Percentiles rank a stretch among this genome's conserved stretches.
Conservation (phyloP, 2,329 filamentous ascomycete species). For the Scedosporium minutisporum region DNA sequence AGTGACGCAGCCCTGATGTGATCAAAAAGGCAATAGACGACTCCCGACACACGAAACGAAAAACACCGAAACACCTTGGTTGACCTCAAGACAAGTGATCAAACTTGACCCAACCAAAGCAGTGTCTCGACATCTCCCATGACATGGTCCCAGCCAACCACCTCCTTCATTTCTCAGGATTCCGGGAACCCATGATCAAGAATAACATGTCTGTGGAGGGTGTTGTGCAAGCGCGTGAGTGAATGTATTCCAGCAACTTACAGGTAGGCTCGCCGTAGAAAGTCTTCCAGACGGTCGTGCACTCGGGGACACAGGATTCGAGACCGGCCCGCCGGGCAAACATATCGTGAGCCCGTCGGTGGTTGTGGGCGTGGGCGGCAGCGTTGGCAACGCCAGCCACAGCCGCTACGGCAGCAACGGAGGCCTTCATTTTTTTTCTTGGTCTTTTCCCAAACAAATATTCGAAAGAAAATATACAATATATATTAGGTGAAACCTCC, state of each 20-base stretch:
- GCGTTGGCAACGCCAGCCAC: slow-evolving; percentile 47
- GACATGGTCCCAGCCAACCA: too few species aligned
- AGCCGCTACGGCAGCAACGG: slow-evolving; percentile 56
- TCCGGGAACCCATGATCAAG: too few species aligned
- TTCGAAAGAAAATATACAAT: slow-evolving; percentile 5
- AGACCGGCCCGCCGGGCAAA: slow-evolving; percentile 37
- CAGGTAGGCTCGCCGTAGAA: slow-evolving; percentile 57
- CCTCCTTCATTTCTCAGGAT: too few species aligned
- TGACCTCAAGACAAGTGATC: too few species aligned
- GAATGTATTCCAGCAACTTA: slow-evolving; percentile 28
- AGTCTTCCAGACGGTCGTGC: slow-evolving; percentile 66
- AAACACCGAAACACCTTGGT: too few species aligned
- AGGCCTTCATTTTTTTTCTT: slow-evolving; percentile 60
- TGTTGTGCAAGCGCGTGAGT: too few species aligned
- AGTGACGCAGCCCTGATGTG: not conserved
- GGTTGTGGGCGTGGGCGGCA: slow-evolving; percentile 30
- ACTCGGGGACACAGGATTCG: slow-evolving; percentile 44
- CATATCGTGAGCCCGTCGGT: slow-evolving; percentile 55
- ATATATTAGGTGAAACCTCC: slow-evolving; percentile 14
- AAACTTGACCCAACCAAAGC: too few species aligned
- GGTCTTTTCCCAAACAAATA: slow-evolving; percentile 12
- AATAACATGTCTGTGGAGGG: not conserved
- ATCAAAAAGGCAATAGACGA: too few species aligned
- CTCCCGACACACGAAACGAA: too few species aligned
- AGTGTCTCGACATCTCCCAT: too few species aligned